phyloP scores from a whole-genome alignment of 176 grass and related monocot species.

The Chrysopogon serrulatus region DNA sequence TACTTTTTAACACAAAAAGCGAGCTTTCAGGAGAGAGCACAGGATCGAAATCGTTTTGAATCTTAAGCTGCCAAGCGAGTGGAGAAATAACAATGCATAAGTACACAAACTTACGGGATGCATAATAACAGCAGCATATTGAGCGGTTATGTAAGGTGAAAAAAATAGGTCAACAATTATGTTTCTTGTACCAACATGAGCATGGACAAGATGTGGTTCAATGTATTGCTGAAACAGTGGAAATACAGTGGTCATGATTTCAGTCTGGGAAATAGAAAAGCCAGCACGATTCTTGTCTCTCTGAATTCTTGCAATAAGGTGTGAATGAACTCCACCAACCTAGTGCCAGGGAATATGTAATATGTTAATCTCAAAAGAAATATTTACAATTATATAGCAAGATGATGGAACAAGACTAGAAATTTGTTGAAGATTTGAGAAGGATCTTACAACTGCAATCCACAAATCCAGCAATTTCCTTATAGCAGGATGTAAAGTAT shows the following conservation, averaged over 20 bases:
- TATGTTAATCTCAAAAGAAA: constrained; percentile 23
- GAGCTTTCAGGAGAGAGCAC: constrained; percentile 98
- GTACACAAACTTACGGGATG: constrained; percentile 10
- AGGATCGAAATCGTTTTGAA: constrained; percentile 99
- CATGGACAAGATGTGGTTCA: constrained; percentile 99
- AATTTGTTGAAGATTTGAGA: constrained; percentile 20
- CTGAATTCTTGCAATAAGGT: constrained; percentile 95
- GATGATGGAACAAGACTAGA: not conserved
- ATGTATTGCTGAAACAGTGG: constrained; percentile 95
- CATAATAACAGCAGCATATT: not conserved
- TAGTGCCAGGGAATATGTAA: constrained; percentile 33
- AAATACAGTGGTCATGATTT: constrained; percentile 98
- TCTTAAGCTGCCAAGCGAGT: constrained; percentile 76
- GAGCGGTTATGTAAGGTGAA: not conserved
- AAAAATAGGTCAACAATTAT: constrained; percentile 29
- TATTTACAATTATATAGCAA: constrained; percentile 13
- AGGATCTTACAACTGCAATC: constrained; percentile 97
- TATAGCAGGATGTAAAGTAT: constrained; percentile 92
- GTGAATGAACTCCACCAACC: constrained; percentile 98
- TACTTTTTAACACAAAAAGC: constrained; percentile 96
- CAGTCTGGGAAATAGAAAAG: constrained; percentile 83
- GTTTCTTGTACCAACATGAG: constrained; percentile 98
- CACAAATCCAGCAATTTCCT: constrained; percentile 91
- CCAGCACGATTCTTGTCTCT: constrained; percentile 90
- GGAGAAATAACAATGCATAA: constrained; percentile 22